Conservation (phyloP, 148 eudicot genomes). For the Camellia sinensis region DNA sequence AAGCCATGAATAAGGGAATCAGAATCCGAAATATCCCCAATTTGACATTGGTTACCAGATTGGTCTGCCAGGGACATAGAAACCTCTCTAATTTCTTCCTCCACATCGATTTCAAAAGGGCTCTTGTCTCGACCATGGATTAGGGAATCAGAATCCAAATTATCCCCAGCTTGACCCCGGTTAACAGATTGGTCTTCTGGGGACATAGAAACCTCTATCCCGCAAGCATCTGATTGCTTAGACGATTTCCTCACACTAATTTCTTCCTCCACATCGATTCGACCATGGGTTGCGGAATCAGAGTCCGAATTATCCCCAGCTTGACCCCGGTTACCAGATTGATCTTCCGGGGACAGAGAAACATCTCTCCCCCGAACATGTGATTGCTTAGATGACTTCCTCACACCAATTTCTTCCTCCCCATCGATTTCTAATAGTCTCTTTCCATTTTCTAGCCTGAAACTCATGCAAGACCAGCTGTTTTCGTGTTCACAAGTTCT, state of each 20-base stretch:
- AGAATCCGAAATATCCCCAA: too few species aligned
- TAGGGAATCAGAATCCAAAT: constrained; percentile 48
- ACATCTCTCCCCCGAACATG: constrained; percentile 19
- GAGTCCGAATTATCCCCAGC: constrained; percentile 39
- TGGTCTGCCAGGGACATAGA: too few species aligned
- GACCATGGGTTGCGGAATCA: constrained; percentile 43
- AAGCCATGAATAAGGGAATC: constrained; percentile 37
- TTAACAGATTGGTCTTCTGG: constrained; percentile 23
- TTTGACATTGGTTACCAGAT: too few species aligned
- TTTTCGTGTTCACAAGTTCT: constrained; percentile 48
- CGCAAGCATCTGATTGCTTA: constrained; percentile 27
- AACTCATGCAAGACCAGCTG: constrained; percentile 52
- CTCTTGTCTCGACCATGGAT: constrained; percentile 23
- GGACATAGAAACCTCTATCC: constrained; percentile 25
- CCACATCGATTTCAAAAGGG: too few species aligned
- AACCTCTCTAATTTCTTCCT: too few species aligned
- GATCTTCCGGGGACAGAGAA: constrained; percentile 27
- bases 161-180: constrained; percentile 30
- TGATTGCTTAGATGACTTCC: constrained; percentile 36
- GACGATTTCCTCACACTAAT: constrained; percentile 31
- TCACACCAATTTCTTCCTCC: constrained; percentile 30
- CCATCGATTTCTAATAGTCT: constrained; percentile 46
- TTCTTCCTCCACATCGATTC: constrained; percentile 38
- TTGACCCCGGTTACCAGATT: constrained; percentile 26
- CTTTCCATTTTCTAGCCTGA: constrained; percentile 48